A percentile compares a stretch with the other conserved stretches of the same genome.
Conservation (phyloP, 2,329 filamentous ascomycete genomes). For the Diplodia seriata region DNA sequence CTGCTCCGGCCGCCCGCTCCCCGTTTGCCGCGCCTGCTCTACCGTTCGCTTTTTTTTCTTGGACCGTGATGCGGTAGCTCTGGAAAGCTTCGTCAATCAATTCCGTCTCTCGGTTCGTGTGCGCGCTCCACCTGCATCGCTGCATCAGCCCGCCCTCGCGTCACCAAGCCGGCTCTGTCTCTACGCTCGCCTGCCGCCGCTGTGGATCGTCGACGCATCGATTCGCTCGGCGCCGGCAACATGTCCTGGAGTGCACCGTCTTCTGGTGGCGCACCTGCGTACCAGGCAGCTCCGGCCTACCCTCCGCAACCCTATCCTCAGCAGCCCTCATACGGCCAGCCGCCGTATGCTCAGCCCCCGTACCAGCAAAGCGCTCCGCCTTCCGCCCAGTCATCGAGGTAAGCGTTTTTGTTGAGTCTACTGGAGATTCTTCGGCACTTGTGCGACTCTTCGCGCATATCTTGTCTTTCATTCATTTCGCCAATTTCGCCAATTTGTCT, state of each 20-base stretch:
- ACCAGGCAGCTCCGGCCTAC: constrained; percentile 42
- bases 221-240: constrained; percentile 4
- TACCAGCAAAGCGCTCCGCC: constrained; percentile 41
- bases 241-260: constrained; percentile 49
- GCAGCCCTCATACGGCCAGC: constrained; percentile 32
- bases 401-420: constrained; percentile 36
- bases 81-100: constrained; percentile 23
- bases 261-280: constrained; percentile 42
- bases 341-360: constrained; percentile 39
- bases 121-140: constrained; percentile 12
- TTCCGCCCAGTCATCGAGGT: constrained; percentile 42
- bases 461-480: constrained; percentile 1
- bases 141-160: constrained; percentile 9
- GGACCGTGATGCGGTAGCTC: constrained; percentile 29
- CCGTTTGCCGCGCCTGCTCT: constrained; percentile 1
- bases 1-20: neutral
- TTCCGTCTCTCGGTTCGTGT: constrained; percentile 28
- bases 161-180: neutral
- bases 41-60: neutral
- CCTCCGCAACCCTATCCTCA: constrained; percentile 37
- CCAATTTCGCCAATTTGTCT: constrained; percentile 23
- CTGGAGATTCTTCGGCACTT: constrained; percentile 18
- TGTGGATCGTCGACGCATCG: neutral
- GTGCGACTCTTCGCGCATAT: constrained; percentile 20
- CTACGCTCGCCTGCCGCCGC: neutral